Evolutionary conservation across 1,139 yeast genomes (phyloP).

Genomic region (Yamadazyma trypodendri): DNA sequence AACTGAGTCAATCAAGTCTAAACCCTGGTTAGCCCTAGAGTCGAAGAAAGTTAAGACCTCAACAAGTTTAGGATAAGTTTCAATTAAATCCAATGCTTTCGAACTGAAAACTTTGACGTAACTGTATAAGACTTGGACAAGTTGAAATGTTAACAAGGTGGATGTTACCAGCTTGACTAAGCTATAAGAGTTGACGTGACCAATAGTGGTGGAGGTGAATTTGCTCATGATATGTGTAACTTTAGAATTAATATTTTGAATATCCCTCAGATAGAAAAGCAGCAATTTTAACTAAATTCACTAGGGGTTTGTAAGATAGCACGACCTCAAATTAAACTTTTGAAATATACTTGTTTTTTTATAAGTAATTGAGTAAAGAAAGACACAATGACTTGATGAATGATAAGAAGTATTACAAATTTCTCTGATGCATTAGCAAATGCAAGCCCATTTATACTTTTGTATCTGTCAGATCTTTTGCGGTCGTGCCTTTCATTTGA

Average conservation of each 20-base stretch:
- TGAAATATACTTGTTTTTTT: not conserved
- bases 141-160: conserved; percentile 26
- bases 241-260: not conserved
- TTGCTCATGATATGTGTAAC: conserved; percentile 10
- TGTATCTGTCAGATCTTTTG: not conserved
- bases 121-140: conserved; percentile 20
- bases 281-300: not conserved
- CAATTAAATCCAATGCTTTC: conserved; percentile 7
- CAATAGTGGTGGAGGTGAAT: conserved; percentile 30
- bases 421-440: too few relatives aligned
- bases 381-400: not conserved
- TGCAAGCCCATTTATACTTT: conserved; percentile 1
- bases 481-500: not conserved
- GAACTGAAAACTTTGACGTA: conserved; percentile 20
- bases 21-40: conserved; percentile 21
- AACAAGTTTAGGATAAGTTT: conserved; percentile 22
- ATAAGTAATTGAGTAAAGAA: too few relatives aligned
- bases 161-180: conserved; percentile 23
- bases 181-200: conserved; percentile 35
- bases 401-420: too few relatives aligned
- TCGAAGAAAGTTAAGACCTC: conserved; percentile 28
- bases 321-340: not conserved
- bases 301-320: conserved; percentile 1
- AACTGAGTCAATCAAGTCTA: conserved; percentile 1
- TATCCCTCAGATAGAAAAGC: not conserved